These are phyloP conservation scores for Lentithecium fluviatile DNA, from an alignment of 495 filamentous ascomycete genomes.

Conservation along the genomic window DNA sequence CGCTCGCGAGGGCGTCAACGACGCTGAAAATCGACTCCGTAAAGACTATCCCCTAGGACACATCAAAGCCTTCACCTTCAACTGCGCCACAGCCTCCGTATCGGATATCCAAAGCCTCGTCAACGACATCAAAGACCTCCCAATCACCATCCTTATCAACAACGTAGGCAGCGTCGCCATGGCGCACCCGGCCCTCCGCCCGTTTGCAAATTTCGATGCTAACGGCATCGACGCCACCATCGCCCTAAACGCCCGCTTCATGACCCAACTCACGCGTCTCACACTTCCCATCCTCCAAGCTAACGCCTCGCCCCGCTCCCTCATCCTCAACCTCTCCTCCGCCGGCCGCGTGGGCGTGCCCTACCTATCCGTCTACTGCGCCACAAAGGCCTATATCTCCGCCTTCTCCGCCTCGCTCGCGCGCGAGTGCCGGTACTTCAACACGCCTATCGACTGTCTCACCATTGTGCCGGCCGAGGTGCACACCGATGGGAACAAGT, in stretches of 20 bases:
- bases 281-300: constrained; percentile 28
- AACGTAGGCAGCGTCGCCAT: constrained; percentile 38
- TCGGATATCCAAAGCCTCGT: constrained; percentile 29
- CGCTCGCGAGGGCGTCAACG: not conserved
- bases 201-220: constrained; percentile 24
- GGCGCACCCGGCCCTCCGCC: constrained; percentile 30
- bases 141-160: constrained; percentile 41
- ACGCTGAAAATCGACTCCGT: not conserved
- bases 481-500: not conserved
- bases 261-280: constrained; percentile 41
- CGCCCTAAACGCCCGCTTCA: constrained; percentile 44
- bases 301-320: not conserved
- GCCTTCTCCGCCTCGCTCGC: not conserved
- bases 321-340: constrained; percentile 8
- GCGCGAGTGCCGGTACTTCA: not conserved
- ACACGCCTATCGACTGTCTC: constrained; percentile 6
- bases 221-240: constrained; percentile 40
- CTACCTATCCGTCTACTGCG: constrained; percentile 1
- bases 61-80: constrained; percentile 6
- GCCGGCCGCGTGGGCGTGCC: not conserved
- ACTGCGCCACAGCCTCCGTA: constrained; percentile 28
- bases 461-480: constrained; percentile 2
- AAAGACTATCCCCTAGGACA: not conserved
- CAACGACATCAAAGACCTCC: constrained; percentile 22
- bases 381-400: constrained; percentile 3